Base-by-base conservation (phyloP, 805 yeast genomes). In the Candida quercuum region DNA sequence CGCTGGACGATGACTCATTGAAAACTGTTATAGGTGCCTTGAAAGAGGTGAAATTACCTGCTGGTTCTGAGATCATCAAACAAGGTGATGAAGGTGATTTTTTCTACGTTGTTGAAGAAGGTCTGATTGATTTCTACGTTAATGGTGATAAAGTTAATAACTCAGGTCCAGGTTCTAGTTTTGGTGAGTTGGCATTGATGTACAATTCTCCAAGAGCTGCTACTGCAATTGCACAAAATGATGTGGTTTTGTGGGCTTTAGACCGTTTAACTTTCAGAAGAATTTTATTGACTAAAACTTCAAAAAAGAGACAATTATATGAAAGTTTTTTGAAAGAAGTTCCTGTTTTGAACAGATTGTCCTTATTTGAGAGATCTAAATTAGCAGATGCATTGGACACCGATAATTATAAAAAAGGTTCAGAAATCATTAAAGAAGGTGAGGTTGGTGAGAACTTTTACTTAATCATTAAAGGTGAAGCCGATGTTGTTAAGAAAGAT, bases 201-300 rank as follows among this genome's bases (percentile, higher is more conserved):
- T 91, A 93, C 67, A 91, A 93, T 61, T 80, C 96, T 15, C 97
- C 97, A 44, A 80, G 99, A 64, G 98, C 98, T 7, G 98, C 98
- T 9, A 87, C 98, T 1, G 97, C 86, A 1, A 52, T 72, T 20
- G 89, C 96, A 9, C 60, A 69, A 18, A 71, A 84, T 7, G 86
- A 83, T 43, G 72, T 82, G 52, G 76, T 77, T 23, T 69, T 91
- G 36, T 91, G 96, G 96, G 93, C 95, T 2, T 72, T 93, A 49
- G 99, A 93, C 64, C 78, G 99, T 56, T 67, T 82, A 54, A 89
- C 97, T 1, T 93, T 93, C 69, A 81, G 96, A 61, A 77, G 89
- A 60, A 93, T 93, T 45, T 71, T 93, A 42, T 70, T 89, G 54
- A 96, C 91, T 51, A 87, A 89, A 44, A 88, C 97, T 4, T 81